A percentile compares a stretch with the other conserved stretches of the same genome.
Evolutionary conservation across 176 grass and related monocot genomes (phyloP).

Genomic region (Rhynchospora pubera): DNA sequence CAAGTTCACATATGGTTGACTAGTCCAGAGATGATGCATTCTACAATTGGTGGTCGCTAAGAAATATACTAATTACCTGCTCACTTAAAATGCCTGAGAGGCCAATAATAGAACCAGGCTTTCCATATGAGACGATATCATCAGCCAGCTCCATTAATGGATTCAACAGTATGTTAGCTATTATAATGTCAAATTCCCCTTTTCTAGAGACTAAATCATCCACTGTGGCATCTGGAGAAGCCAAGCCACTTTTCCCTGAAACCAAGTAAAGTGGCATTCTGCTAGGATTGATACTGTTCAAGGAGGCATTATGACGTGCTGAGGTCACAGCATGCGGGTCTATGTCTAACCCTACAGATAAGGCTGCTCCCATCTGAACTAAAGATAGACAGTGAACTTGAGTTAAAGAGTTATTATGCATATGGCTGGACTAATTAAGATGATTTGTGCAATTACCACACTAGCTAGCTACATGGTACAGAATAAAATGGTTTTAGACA

Average conservation of each 20-base stretch:
- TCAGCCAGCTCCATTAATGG: conserved; percentile 67
- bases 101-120: conserved; percentile 49
- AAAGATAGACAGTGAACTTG: not conserved
- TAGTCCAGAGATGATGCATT: not conserved
- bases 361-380: conserved; percentile 63
- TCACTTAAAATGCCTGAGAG: conserved; percentile 81
- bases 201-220: conserved; percentile 38
- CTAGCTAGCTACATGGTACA: not conserved
- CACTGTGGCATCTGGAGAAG: conserved; percentile 1
- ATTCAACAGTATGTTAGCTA: conserved; percentile 95
- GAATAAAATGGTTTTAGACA: not conserved
- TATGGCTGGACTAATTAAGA: not conserved
- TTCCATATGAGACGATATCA: conserved; percentile 74
- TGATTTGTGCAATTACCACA: not conserved
- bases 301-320: conserved; percentile 53
- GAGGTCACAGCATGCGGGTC: conserved; percentile 62
- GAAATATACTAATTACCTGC: conserved; percentile 42
- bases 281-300: conserved; percentile 52
- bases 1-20: not conserved
- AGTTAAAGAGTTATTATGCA: not conserved
- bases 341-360: conserved; percentile 64
- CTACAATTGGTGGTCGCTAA: no score
- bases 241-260: not conserved
- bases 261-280: conserved; percentile 74
- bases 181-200: conserved; percentile 59